Percentiles rank a stretch among this genome's conserved stretches.
These are phyloP conservation scores for Pholiota microspora DNA, from an alignment of 768 basidiomycete species.

Conservation along the genomic window DNA sequence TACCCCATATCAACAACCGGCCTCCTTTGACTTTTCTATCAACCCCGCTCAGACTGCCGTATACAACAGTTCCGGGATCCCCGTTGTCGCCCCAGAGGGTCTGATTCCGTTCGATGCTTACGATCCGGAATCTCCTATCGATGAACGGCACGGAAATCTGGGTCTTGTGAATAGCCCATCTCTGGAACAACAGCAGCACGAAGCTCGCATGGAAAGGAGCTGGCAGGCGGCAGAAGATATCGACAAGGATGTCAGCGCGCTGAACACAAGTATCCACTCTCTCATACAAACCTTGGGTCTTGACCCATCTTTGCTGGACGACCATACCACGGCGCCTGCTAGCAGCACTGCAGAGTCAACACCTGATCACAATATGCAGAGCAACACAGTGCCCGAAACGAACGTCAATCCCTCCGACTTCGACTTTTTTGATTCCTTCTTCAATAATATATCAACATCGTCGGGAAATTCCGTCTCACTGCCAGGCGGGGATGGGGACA, in stretches of 20 bases:
- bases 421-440: constrained; percentile 18
- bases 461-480: background rate
- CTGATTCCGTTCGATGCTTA: constrained; percentile 30
- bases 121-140: constrained; percentile 9
- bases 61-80: constrained; percentile 6
- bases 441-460: constrained; percentile 12
- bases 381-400: background rate
- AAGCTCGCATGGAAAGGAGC: constrained; percentile 44
- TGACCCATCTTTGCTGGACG: constrained; percentile 41
- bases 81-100: constrained; percentile 22
- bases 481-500: constrained; percentile 2
- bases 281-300: constrained; percentile 72
- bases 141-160: constrained; percentile 2
- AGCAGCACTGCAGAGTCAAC: background rate
- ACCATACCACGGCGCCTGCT: constrained; percentile 1
- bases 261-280: constrained; percentile 66
- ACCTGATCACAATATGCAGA: constrained; percentile 2
- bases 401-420: constrained; percentile 10
- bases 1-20: constrained; percentile 31
- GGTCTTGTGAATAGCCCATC: constrained; percentile 9
- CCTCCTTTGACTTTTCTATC: constrained; percentile 32
- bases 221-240: constrained; percentile 67
- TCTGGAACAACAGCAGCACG: constrained; percentile 31
- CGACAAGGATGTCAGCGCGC: constrained; percentile 67
- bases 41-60: constrained; percentile 10